A percentile compares a stretch with the other conserved stretches of the same genome.
Evolutionary conservation across 1,284 basidiomycete species (phyloP).

Genomic region (Stygiomarasmius scandens): DNA sequence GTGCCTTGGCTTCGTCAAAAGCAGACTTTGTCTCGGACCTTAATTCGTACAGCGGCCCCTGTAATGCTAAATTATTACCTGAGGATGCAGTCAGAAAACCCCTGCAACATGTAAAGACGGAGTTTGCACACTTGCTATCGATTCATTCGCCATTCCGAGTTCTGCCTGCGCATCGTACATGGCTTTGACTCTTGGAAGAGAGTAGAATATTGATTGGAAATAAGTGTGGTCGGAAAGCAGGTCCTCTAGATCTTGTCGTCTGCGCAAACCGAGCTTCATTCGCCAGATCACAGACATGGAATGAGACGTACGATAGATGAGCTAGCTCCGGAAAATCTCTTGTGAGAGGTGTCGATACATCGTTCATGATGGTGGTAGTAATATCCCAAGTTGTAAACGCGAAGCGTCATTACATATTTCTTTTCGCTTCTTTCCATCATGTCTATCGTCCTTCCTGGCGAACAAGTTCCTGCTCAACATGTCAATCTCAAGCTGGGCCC

Average conservation of each 20-base stretch:
- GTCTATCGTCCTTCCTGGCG: constrained; percentile 69
- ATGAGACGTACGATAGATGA: constrained; percentile 60
- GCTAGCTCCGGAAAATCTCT: constrained; percentile 73
- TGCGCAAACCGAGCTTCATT: constrained; percentile 29
- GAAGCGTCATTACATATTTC: not conserved
- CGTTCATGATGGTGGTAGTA: constrained; percentile 18
- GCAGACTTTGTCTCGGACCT: constrained; percentile 81
- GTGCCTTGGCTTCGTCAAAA: constrained; percentile 79
- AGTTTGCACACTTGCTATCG: constrained; percentile 72
- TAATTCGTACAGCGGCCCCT: constrained; percentile 73
- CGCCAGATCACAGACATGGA: constrained; percentile 8
- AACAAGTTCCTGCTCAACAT: constrained; percentile 66
- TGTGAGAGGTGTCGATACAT: constrained; percentile 53
- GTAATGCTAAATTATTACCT: constrained; percentile 78
- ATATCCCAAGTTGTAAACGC: constrained; percentile 11
- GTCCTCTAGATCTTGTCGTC: constrained; percentile 87
- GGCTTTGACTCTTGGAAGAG: constrained; percentile 71
- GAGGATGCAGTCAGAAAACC: constrained; percentile 18
- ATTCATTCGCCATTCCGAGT: constrained; percentile 80
- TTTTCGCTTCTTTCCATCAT: constrained; percentile 36
- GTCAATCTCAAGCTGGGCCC: constrained; percentile 81
- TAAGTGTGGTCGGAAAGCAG: constrained; percentile 79
- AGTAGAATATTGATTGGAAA: constrained; percentile 86
- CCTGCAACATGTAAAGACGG: not conserved
- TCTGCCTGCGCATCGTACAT: constrained; percentile 77